Conservation (phyloP, 2,329 filamentous ascomycete genomes). For the Parasarocladium wereldwijsianum region DNA sequence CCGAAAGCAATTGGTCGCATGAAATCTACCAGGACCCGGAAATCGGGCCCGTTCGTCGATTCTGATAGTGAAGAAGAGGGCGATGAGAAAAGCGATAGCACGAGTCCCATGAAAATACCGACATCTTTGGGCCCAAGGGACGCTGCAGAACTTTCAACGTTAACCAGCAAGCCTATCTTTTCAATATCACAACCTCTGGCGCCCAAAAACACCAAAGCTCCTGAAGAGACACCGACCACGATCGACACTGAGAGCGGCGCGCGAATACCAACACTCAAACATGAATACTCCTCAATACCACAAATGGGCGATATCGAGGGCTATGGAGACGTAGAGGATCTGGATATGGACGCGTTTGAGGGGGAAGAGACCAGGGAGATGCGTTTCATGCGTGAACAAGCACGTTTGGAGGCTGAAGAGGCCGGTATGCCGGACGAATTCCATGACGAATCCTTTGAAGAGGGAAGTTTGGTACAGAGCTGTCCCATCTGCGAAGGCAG, state of each 20-base stretch:
- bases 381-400: conserved; percentile 64
- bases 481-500: conserved; percentile 69
- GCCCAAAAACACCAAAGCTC: no score
- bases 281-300: conserved; percentile 15
- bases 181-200: no score
- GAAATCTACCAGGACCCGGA: conserved; percentile 18
- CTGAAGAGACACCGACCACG: background rate
- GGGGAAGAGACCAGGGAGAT: conserved; percentile 53
- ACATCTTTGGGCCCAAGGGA: no score
- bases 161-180: no score
- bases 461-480: conserved; percentile 16
- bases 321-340: conserved; percentile 37
- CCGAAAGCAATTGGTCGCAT: conserved; percentile 10
- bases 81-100: conserved; percentile 7
- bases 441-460: conserved; percentile 16
- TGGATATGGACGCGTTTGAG: conserved; percentile 32
- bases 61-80: conserved; percentile 39
- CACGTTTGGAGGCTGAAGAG: conserved; percentile 46
- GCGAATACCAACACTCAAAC: conserved; percentile 11
- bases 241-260: background rate
- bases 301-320: conserved; percentile 22
- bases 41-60: conserved; percentile 47
- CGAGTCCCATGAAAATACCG: no score
- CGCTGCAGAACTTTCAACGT: no score
- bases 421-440: conserved; percentile 24